Percentiles rank a stretch among this genome's conserved stretches.
Evolutionary conservation across 371 early-diverging fungal species (phyloP).

Genomic region (Lichtheimia ornata): DNA sequence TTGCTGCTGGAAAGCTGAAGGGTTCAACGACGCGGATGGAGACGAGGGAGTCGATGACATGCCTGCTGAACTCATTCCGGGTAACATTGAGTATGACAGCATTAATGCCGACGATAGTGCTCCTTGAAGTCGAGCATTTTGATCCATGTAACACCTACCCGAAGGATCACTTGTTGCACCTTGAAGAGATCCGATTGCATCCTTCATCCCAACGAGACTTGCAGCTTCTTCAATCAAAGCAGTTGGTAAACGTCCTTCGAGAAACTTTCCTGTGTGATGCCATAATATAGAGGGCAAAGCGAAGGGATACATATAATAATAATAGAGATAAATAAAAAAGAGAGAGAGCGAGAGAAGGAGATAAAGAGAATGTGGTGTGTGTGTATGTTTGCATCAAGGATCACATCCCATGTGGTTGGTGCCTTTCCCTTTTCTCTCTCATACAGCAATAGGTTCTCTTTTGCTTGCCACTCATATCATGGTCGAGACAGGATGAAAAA

Average conservation of each 20-base stretch:
- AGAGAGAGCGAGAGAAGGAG: background rate
- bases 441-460: background rate
- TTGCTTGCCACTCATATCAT: conserved; percentile 1
- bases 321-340: conserved; percentile 9
- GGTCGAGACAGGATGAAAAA: background rate
- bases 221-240: conserved; percentile 45
- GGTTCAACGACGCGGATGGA: background rate
- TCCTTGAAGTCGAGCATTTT: background rate
- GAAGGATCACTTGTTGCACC: background rate
- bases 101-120: conserved; percentile 1
- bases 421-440: background rate
- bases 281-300: conserved; percentile 12
- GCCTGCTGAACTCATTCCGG: conserved; percentile 8
- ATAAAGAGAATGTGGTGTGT: background rate
- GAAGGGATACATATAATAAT: conserved; percentile 1
- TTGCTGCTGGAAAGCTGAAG: background rate
- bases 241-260: conserved; percentile 15
- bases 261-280: background rate
- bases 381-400: background rate
- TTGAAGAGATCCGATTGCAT: background rate
- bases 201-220: conserved; percentile 25
- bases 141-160: conserved; percentile 8
- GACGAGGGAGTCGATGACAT: conserved; percentile 3
- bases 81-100: conserved; percentile 6
- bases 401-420: background rate